These are phyloP conservation scores for Ascochyta fabae DNA, from an alignment of 2,329 filamentous ascomycete species.

Conservation along the genomic window DNA sequence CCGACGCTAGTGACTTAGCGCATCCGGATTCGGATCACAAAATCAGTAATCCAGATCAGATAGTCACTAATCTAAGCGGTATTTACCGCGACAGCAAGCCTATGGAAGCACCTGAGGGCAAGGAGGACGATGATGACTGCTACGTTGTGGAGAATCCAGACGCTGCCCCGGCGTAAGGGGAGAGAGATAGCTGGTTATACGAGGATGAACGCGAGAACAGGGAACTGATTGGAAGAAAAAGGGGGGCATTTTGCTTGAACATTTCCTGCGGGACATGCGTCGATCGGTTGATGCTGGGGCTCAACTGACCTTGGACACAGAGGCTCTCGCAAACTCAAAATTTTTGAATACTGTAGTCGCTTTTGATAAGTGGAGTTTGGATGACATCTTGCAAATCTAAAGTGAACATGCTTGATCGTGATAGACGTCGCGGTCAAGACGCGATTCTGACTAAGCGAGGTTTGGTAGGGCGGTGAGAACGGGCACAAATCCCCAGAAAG, in stretches of 20 bases:
- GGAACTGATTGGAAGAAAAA: not conserved
- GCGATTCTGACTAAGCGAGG: conserved; percentile 12
- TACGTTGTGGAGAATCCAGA: not conserved
- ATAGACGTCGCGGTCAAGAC: not conserved
- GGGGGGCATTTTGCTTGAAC: no score
- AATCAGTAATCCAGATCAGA: no score
- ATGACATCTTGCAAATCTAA: not conserved
- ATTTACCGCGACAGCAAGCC: no score
- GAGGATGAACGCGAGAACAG: not conserved
- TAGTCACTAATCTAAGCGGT: no score
- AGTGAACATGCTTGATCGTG: not conserved
- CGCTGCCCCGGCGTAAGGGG: not conserved
- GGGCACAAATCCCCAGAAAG: conserved; percentile 20
- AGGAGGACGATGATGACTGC: not conserved
- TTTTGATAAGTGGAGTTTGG: no score
- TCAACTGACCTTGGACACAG: no score
- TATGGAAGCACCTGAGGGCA: not conserved
- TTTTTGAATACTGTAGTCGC: no score
- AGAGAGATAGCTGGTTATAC: not conserved
- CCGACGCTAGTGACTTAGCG: no score
- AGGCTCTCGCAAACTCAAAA: not conserved
- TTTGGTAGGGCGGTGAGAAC: conserved; percentile 19
- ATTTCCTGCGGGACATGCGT: no score
- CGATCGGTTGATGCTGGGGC: no score
- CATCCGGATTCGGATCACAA: no score